Conservation (phyloP, 2,329 filamentous ascomycete genomes). For the Colletotrichum scovillei region DNA sequence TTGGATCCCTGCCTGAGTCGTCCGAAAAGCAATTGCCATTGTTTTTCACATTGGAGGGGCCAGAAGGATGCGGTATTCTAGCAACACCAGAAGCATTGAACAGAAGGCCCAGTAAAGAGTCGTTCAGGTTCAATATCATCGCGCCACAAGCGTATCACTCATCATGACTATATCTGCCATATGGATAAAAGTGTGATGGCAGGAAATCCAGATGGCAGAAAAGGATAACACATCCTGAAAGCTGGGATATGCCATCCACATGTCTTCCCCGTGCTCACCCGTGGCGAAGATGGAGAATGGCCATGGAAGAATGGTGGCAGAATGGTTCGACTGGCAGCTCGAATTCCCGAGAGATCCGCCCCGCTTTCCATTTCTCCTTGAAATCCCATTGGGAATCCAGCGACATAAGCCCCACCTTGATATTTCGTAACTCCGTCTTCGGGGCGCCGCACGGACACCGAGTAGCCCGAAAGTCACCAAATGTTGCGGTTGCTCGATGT, state of each 20-base stretch:
- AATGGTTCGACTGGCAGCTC: slow-evolving; percentile 13
- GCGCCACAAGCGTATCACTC: not conserved
- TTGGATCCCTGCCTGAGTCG: not conserved
- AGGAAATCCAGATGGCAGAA: slow-evolving; percentile 8
- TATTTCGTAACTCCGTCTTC: not conserved
- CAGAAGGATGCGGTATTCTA: no score
- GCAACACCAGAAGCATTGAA: no score
- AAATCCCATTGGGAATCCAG: not conserved
- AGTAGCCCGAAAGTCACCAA: not conserved
- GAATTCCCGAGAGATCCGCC: not conserved
- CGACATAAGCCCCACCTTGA: not conserved
- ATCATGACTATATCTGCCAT: not conserved
- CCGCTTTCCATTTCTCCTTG: not conserved
- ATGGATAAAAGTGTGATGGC: not conserved
- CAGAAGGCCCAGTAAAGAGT: no score
- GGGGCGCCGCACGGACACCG: not conserved
- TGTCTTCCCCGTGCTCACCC: not conserved
- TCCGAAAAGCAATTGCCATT: not conserved
- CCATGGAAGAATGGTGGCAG: not conserved
- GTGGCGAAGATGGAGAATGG: not conserved
- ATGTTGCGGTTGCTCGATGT: no score
- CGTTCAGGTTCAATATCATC: not conserved
- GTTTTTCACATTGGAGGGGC: no score
- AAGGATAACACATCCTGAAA: slow-evolving; percentile 2
- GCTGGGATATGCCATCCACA: not conserved